A percentile compares a stretch with the other conserved stretches of the same genome.
Evolutionary conservation across 495 filamentous ascomycete genomes (phyloP).

Genomic region (Achaetomiella virescens): DNA sequence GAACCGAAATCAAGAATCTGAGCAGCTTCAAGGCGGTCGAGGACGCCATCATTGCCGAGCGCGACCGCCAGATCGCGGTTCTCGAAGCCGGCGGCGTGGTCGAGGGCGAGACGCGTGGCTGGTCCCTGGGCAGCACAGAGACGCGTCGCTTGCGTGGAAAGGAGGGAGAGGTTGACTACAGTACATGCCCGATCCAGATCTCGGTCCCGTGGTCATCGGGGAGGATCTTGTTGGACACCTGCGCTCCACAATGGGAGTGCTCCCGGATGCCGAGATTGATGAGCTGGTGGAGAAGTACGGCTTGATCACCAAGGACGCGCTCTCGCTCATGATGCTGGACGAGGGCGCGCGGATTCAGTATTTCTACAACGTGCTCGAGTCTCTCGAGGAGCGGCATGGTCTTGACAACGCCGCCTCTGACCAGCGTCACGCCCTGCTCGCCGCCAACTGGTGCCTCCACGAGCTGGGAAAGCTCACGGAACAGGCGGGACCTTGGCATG

Average conservation of each 20-base stretch:
- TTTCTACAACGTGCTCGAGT: constrained; percentile 66
- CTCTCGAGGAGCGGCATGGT: constrained; percentile 39
- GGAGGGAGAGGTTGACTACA: constrained; percentile 94
- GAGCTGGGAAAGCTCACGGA: constrained; percentile 71
- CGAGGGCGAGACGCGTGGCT: constrained; percentile 86
- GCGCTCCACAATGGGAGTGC: constrained; percentile 49
- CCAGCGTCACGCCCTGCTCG: constrained; percentile 33
- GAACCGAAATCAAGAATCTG: constrained; percentile 97
- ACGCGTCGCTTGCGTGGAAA: constrained; percentile 81
- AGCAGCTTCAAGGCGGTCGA: constrained; percentile 92
- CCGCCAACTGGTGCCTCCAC: constrained; percentile 72
- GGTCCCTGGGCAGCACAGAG: constrained; percentile 72
- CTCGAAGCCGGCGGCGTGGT: constrained; percentile 73
- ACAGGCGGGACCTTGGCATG: constrained; percentile 31
- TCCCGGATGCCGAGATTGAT: constrained; percentile 64
- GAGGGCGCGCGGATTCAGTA: constrained; percentile 76
- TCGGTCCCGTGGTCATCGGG: constrained; percentile 72
- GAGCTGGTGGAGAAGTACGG: constrained; percentile 53
- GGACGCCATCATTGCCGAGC: constrained; percentile 86
- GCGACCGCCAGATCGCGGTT: constrained; percentile 76
- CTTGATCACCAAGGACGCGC: constrained; percentile 78
- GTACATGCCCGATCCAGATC: constrained; percentile 98
- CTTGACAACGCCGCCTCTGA: constrained; percentile 18
- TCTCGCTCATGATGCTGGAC: constrained; percentile 71
- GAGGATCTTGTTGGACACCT: constrained; percentile 61